Conservation (phyloP, 176 grass and related monocot genomes). For the sorghum (Sorghum bicolor) region Sorghum_bicolor_NCBIv3 NC_012876.2:64049501-64050000, state of each 20-base stretch:
- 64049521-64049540: neutral
- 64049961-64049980: slow-evolving; percentile 44
- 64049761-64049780: neutral
- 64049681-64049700: slow-evolving; percentile 28
- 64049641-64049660: neutral
- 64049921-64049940: slow-evolving; percentile 13
- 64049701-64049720: neutral
- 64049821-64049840: neutral
- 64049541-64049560: neutral
- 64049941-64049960: slow-evolving; percentile 3
- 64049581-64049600: neutral
- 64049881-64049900: neutral
- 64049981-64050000: slow-evolving; percentile 24
- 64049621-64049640: neutral
- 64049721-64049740: neutral
- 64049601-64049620: neutral
- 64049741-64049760: neutral
- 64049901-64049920: slow-evolving; percentile 25
- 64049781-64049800: slow-evolving; percentile 23
- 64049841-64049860: neutral
- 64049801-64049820: neutral
- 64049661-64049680: neutral
- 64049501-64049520: neutral
- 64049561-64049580: neutral
- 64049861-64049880: neutral